These are phyloP conservation scores for Metschnikowia continentalis DNA, from an alignment of 805 yeast genomes.

Conservation along the genomic window DNA sequence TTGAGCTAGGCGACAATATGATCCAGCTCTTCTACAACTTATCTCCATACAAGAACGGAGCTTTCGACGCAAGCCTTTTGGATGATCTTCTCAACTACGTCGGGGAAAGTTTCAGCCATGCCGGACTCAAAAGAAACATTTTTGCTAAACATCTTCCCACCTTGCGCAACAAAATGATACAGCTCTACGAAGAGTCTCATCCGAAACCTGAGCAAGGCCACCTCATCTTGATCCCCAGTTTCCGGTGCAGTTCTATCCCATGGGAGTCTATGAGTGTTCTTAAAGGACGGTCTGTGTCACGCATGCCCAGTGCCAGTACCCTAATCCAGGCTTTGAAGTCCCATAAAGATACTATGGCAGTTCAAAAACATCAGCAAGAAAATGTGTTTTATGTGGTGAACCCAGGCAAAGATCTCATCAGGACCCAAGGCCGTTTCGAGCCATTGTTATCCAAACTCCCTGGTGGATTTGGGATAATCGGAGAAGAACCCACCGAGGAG, in stretches of 20 bases:
- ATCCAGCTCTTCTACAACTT: slow-evolving; percentile 20
- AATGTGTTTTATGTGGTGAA: slow-evolving; percentile 58
- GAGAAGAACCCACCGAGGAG: slow-evolving; percentile 53
- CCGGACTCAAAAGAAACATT: not conserved
- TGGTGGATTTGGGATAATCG: slow-evolving; percentile 53
- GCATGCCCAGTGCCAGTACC: slow-evolving; percentile 63
- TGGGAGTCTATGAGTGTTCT: slow-evolving; percentile 81
- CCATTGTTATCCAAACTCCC: slow-evolving; percentile 34
- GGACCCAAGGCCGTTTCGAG: slow-evolving; percentile 60
- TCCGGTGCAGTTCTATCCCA: slow-evolving; percentile 66
- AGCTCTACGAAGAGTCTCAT: not conserved
- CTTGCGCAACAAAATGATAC: not conserved
- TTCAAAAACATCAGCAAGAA: not conserved
- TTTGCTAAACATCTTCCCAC: not conserved
- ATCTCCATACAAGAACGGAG: slow-evolving; percentile 1
- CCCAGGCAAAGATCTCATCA: slow-evolving; percentile 72
- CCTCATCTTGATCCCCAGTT: slow-evolving; percentile 65
- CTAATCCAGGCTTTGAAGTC: slow-evolving; percentile 36
- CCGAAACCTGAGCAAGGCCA: slow-evolving; percentile 36
- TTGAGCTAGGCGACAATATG: slow-evolving; percentile 17
- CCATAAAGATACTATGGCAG: slow-evolving; percentile 3
- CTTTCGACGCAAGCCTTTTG: slow-evolving; percentile 4
- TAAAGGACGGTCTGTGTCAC: slow-evolving; percentile 52
- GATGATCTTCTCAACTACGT: slow-evolving; percentile 9
- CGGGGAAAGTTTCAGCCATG: not conserved